Evolutionary conservation across 2,329 filamentous ascomycete genomes (phyloP).

Genomic region (Penicillium thymicola): DNA sequence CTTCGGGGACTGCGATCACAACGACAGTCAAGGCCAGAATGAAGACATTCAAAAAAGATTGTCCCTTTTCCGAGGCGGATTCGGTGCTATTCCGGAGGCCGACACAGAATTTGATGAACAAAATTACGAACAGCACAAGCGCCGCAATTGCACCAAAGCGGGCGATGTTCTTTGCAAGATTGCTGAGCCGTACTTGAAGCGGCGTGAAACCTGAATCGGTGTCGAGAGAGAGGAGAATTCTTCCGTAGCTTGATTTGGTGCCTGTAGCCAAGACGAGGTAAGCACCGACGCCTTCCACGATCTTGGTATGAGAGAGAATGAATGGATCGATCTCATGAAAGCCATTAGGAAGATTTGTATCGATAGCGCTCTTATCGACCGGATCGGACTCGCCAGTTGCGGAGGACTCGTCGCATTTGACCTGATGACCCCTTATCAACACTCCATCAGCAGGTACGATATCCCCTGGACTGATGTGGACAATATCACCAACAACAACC

Average conservation of each 20-base stretch:
- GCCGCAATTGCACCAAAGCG: slow-evolving; percentile 62
- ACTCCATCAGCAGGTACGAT: slow-evolving; percentile 64
- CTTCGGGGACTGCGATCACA: slow-evolving; percentile 71
- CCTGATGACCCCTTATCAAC: slow-evolving; percentile 55
- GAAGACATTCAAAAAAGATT: slow-evolving; percentile 67
- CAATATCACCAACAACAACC: slow-evolving; percentile 45
- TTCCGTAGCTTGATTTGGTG: slow-evolving; percentile 66
- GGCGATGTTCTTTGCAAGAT: slow-evolving; percentile 70
- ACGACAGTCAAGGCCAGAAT: slow-evolving; percentile 72
- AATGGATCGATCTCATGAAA: slow-evolving; percentile 58
- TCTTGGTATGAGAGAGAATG: slow-evolving; percentile 74
- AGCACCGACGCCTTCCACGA: slow-evolving; percentile 72
- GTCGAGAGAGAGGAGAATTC: slow-evolving; percentile 67
- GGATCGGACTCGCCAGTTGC: slow-evolving; percentile 19
- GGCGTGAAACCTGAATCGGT: slow-evolving; percentile 70
- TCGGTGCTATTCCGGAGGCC: slow-evolving; percentile 65
- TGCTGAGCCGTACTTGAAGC: slow-evolving; percentile 70
- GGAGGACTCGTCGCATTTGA: slow-evolving; percentile 23
- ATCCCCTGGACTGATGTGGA: slow-evolving; percentile 54
- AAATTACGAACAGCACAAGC: slow-evolving; percentile 74
- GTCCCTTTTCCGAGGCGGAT: slow-evolving; percentile 44
- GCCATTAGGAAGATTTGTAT: neutral
- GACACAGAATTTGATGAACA: slow-evolving; percentile 79
- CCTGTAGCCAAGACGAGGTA: slow-evolving; percentile 70
- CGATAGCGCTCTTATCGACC: slow-evolving; percentile 8